Evolutionary conservation across 345 rosid species (phyloP).

Genomic region (Erucastrum elatum): DNA sequence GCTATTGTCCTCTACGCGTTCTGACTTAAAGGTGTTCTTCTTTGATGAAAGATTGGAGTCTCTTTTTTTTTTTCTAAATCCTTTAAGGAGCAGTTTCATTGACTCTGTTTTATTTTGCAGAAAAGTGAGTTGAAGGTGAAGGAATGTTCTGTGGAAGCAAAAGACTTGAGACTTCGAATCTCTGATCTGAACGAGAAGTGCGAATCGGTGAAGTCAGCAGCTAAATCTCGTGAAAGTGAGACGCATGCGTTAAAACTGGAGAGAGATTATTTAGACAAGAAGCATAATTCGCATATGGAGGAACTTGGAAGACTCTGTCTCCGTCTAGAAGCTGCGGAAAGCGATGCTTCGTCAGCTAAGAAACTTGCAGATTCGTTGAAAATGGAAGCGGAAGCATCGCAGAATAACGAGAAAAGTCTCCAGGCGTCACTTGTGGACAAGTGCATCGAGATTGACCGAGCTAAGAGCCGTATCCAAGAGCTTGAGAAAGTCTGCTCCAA

Average conservation of each 20-base stretch:
- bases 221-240: constrained; percentile 39
- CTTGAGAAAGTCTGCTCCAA: constrained; percentile 36
- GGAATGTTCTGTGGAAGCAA: constrained; percentile 34
- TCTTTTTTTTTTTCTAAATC: too few relatives aligned
- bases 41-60: too few relatives aligned
- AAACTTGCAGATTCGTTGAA: constrained; percentile 34
- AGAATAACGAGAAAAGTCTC: constrained; percentile 28
- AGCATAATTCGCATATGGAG: constrained; percentile 34
- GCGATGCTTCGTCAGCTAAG: constrained; percentile 33
- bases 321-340: constrained; percentile 30
- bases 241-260: constrained; percentile 29
- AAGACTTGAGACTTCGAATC: constrained; percentile 39
- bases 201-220: constrained; percentile 21
- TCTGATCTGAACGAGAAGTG: constrained; percentile 37
- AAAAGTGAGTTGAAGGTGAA: constrained; percentile 41
- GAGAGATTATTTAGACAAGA: constrained; percentile 41
- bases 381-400: constrained; percentile 35
- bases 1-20: constrained; percentile 29
- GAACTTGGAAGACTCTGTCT: constrained; percentile 35
- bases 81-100: background rate
- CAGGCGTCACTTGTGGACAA: constrained; percentile 40
- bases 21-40: constrained; percentile 44
- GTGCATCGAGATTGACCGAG: constrained; percentile 26
- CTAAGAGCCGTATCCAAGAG: constrained; percentile 36
- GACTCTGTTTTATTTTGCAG: constrained; percentile 27